phyloP scores from a whole-genome alignment of 257 asterid species.

The Eustoma russellianum region DNA sequence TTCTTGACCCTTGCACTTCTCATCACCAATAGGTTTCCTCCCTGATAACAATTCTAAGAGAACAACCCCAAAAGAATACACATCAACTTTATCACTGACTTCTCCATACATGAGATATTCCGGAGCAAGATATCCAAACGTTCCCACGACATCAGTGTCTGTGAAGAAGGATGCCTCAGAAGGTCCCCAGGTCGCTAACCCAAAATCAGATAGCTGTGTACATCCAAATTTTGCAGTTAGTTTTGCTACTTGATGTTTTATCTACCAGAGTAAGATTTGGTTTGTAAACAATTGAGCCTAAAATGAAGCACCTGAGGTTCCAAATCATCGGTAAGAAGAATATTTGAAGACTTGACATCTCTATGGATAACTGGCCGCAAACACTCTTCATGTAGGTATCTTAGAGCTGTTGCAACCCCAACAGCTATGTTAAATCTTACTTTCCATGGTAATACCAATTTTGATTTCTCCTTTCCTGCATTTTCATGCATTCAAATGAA shows the following conservation, averaged over 20 bases:
- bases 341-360: conserved; percentile 82
- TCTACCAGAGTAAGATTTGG: conserved; percentile 2
- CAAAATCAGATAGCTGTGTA: conserved; percentile 77
- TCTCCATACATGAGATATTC: conserved; percentile 96
- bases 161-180: conserved; percentile 46
- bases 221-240: background rate
- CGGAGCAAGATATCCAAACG: conserved; percentile 97
- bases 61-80: conserved; percentile 92
- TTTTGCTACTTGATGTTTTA: background rate
- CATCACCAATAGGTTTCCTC: conserved; percentile 66
- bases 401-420: conserved; percentile 73
- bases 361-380: conserved; percentile 70
- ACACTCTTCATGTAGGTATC: conserved; percentile 61
- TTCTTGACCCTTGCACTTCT: conserved; percentile 53
- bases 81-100: conserved; percentile 90
- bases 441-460: conserved; percentile 54
- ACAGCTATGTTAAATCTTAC: conserved; percentile 63
- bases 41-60: conserved; percentile 85
- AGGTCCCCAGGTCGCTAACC: conserved; percentile 89
- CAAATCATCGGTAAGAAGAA: conserved; percentile 55
- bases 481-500: conserved; percentile 9
- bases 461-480: conserved; percentile 37
- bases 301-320: conserved; percentile 53
- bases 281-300: too few relatives aligned
- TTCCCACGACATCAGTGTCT: conserved; percentile 80